Evolutionary conservation across 2,329 filamentous ascomycete species (phyloP), one percentile per base, ranked within the genome.

Genomic region (Diaporthe eres): DNA sequence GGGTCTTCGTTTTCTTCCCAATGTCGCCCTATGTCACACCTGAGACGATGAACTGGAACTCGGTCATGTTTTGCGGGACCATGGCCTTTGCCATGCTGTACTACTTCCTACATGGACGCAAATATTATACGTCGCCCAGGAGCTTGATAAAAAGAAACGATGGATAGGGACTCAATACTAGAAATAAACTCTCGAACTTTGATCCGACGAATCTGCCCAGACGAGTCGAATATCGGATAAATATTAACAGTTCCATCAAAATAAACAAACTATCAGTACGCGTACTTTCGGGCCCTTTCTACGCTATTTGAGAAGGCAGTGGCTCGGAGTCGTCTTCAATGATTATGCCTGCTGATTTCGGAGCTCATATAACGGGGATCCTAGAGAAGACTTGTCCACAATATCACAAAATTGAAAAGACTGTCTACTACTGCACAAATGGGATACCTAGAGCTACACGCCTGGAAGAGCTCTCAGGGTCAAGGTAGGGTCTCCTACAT

Each of bases 1-100:
- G 88, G 73, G 82, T 89, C 75, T 88, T 89, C 78, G 83, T 83
- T 61, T 88, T 88, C 77, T 90, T 88, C 80, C 89, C 89, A 0
- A 78, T 82, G 0, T 74, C 78, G 3, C 80, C 84, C 49, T 77
- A 81, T 1, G 84, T 87, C 1, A 84, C 81, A 2, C 79, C 83
- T 1, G 78, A 78, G 19, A 84, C 83, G 3, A 89, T 89, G 84
- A 90, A 90, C 79, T 90, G 87, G 87, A 86, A 85, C 42, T 79
- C 84, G n/a, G 81, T 88, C 9, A 84, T 89, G 53, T 87, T 88
- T 63, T 79, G 78, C 31, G 81, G 80, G 0, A 82, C 85, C 13
- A 83, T 87, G 73, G 55, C 84, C 7, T 82, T 86, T 60, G 84
- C 85, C 19, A 77, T 83, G 19, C 77, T 81, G 1, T 87, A 87